Evolutionary conservation across 192 early-diverging fungal genomes (phyloP).

Genomic region (Coemansia sp.): DNA sequence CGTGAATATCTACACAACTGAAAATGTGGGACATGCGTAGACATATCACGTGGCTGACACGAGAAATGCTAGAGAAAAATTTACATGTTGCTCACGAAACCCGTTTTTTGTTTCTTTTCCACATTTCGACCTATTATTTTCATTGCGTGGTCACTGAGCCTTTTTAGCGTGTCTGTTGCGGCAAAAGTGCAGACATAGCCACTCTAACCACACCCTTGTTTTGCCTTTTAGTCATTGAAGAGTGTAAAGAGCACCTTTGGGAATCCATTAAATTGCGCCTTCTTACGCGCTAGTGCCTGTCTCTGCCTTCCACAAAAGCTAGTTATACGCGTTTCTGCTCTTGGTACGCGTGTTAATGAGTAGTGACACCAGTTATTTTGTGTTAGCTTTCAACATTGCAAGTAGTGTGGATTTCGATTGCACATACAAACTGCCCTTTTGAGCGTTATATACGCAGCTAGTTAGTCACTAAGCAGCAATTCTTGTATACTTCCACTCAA

Average conservation of each 20-base stretch:
- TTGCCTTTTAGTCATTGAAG: neutral
- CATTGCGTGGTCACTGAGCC: neutral
- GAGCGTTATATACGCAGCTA: neutral
- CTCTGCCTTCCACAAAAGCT: neutral
- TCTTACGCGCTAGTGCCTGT: neutral
- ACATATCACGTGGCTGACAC: constrained; percentile 3
- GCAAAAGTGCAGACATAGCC: neutral
- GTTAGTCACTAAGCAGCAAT: neutral
- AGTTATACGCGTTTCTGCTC: neutral
- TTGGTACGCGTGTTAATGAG: constrained; percentile 6
- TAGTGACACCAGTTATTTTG: neutral
- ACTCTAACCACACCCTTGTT: neutral
- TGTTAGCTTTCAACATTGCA: neutral
- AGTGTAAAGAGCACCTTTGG: neutral
- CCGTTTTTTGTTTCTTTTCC: neutral
- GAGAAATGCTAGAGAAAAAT: constrained; percentile 2
- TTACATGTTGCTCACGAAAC: neutral
- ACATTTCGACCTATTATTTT: neutral
- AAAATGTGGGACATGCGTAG: neutral
- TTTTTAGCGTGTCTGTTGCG: neutral
- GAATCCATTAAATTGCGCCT: neutral
- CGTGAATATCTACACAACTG: too few species aligned
- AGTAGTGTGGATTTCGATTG: neutral
- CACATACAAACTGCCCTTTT: neutral
- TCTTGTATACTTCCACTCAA: neutral